Base-by-base conservation (phyloP, 208 protist genomes). In the Leishmania tropica region DNA sequence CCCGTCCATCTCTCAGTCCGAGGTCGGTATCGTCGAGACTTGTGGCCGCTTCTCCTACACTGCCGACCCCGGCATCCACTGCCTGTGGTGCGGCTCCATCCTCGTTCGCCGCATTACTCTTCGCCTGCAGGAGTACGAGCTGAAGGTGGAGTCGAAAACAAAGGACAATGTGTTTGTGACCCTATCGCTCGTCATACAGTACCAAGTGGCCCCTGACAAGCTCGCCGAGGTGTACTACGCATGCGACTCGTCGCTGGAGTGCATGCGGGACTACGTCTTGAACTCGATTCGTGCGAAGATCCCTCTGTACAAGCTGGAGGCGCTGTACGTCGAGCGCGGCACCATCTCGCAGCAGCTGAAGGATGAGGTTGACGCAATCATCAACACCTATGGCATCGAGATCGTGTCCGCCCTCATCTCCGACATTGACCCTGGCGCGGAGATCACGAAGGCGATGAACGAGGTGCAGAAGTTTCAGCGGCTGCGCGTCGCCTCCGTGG, bases 81-180 rank as follows among this genome's bases (percentile, higher is more conserved):
- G 89, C 82, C 24, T 95, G n/a, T 65, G 87, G 19, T 91, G 88
- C 65, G 89, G 90, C 68, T 84, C 84, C 11, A 35, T 11, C 15
- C 58, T 87, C n/a, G 91, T 88, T 24, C 42, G 10, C 3, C 58
- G 37, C 28, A 51, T 97, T 56, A 87, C 92, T 1, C 40, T 95
- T 24, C 86, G 91, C 58, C 85, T 95, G 62, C 74, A 80, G 45
- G 88, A 95, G 81, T 74, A 88, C 67, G 48, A 84, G 10, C 64
- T 90, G 54, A 80, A 51, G 3, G 62, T 95, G 15, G 78, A 93
- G 42, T 94, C 92, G 19, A 97, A 97, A 75, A 96, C 92, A n/a
- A 95, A 95, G 74, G 94, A 96, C 86, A 97, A 96, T 81, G 94
- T 96, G n/a, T 95, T 95, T 71, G 91, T 97, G 40, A 83, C 7